Evolutionary conservation across 306 rosid genomes (phyloP), one percentile per base, ranked within the genome.

Genomic region (Ormosia emarginata): DNA sequence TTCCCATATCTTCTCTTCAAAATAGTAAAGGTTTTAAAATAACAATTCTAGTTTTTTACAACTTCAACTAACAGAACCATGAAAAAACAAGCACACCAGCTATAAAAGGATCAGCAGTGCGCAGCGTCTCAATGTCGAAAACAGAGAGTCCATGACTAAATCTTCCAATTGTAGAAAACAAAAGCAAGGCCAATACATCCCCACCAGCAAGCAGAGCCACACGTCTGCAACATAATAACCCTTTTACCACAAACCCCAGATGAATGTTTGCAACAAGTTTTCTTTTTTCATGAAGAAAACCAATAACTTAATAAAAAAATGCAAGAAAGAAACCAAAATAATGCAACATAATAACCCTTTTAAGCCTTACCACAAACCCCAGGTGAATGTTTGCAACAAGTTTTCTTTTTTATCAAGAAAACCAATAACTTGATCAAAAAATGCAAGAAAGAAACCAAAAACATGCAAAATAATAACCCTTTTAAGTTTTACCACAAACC

Each of bases 101-200:
- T 84, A 95, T 82, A 75, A 95, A 95, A 75, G 98, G 99, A 71
- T 93, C 99, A n/a, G 94, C 98, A 2, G 98, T 92, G 11, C 81
- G 90, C 53, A 95, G 74, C 0, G 97, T 95, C 79, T 95, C 98
- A 7, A 89, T 24, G 47, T 95, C 97, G 3, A 92, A 85, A 81
- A 91, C 87, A 53, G 98, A 75, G 46, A 90, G 85, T 18, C 99
- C 98, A 67, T 93, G 98, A 75, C 93, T 92, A 39, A 84, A 95
- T 86, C 99, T 90, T 78, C 99, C 99, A 77, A 93, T 89, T 11
- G 97, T 87, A 8, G 99, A 86, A 85, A 95, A 95, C 53, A 90
- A 69, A 83, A 95, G 89, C 90, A 95, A 85, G 8, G 93, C 97
- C 83, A 93, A 66, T 12, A 95, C 98, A 88, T 95, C 99, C 50